Evolutionary conservation across 371 early-diverging fungal genomes (phyloP), one percentile per base, ranked within the genome.

Genomic region (Syncephalis plumigaleata): DNA sequence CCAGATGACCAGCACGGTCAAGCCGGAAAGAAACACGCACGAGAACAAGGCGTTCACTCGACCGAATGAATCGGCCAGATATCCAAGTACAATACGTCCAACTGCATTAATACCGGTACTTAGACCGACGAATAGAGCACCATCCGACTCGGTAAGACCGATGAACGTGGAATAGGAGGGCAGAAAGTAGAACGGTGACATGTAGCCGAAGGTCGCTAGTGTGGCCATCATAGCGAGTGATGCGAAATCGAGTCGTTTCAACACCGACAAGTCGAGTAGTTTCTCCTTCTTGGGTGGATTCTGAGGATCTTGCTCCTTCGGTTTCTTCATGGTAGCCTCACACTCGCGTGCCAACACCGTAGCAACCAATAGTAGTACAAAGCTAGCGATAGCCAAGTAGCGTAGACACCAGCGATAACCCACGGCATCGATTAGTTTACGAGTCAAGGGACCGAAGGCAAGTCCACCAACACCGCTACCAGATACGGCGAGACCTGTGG

Each of bases 401-500:
- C 75, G 66, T 22, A 73, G 56, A 36, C 68, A 58, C 67, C 70
- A 69, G 0, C 59, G 51, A 39, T 64, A 48, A 7, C 69, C 68
- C 15, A 65, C 51, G 13, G 45, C 22, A 24, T 50, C 58, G 16
- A 75, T 63, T 36, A 75, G 50, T 15, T 42, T 56, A 25, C 65
- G 63, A 2, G 66, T 65, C 36, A 78, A n/a, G 11, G 75, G 63
- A 1, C 68, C 59, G 21, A 78, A 60, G 0, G 63, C 59, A 1
- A 79, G 54, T 1, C 79, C 79, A n/a, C 81, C 81, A 13, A 77
- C 36, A 8, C 81, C 79, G 1, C 65, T 63, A 2, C 86, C 86
- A 13, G 78, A 65, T 1, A 81, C 73, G 2, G 71, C 75, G 39
- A 86, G 62, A 1, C 90, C 90, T 1, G 78, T 80, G 1, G 87